Evolutionary conservation across 805 yeast genomes (phyloP), one percentile per base, ranked within the genome.

Genomic region (Teunomyces gatunensis): DNA sequence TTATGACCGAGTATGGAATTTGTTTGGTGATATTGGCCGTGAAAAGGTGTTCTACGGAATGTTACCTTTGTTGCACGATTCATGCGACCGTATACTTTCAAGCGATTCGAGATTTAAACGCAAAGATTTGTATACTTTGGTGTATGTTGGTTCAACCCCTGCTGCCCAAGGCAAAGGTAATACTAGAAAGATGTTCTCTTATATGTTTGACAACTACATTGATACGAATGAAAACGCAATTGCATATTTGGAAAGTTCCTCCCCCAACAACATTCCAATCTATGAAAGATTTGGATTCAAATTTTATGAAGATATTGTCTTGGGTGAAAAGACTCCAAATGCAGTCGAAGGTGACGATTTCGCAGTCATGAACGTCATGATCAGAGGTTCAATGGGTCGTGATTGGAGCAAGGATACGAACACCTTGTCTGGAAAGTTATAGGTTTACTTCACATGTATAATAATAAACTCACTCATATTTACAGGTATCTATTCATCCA

Each of bases 81-180:
- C 75, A 27, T 71, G 67, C 45, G 73, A 68, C 36, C 61, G 77
- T n/a, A 75, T 78, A 15, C 52, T 76, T 45, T 51, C 61, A 5
- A 65, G 59, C n/a, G 83, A 79, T 54, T 49, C 61, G 5, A 50
- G 73, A 33, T 70, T 73, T 48, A 58, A 52, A 11, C 69, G 67
- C 36, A 69, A 68, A 46, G 62, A 63, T 18, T 58, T 65, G 12
- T 75, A 58, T 54, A 73, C 77, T n/a, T 64, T 75, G 53, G 77
- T 75, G 28, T 75, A 75, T 54, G 61, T 75, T 47, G 80, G 79
- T 5, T 69, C 77, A 5, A 64, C 69, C 5, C 62, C 56, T 21
- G 56, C 59, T 13, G 80, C 83, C 5, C 68, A 82, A 53, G 84
- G 84, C 30, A 79, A 79, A 56, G 84, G 84, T 15, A 79, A 80